A percentile compares a stretch with the other conserved stretches of the same genome.
phyloP scores from a whole-genome alignment of 345 rosid species.

The Dimocarpus longan region DNA sequence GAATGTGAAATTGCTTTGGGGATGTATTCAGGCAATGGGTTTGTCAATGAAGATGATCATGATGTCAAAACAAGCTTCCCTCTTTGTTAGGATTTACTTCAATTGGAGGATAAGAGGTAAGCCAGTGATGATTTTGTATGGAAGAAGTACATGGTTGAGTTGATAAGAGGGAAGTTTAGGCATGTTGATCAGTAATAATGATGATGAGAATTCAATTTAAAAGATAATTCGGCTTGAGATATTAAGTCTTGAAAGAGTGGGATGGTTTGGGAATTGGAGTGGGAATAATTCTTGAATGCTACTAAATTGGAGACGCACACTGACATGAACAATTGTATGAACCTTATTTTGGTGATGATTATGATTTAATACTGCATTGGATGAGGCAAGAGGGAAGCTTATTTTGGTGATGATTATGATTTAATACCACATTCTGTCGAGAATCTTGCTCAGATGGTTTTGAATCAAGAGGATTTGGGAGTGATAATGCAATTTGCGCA shows the following conservation, averaged over 20 bases:
- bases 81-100: conserved; percentile 77
- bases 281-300: conserved; percentile 80
- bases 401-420: too few species aligned
- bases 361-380: conserved; percentile 54
- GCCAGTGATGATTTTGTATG: conserved; percentile 76
- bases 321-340: conserved; percentile 46
- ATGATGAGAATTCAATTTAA: conserved; percentile 56
- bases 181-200: conserved; percentile 58
- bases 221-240: conserved; percentile 59
- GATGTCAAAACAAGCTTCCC: conserved; percentile 55
- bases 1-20: conserved; percentile 32
- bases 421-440: too few species aligned
- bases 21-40: conserved; percentile 56
- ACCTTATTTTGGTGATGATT: conserved; percentile 53
- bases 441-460: conserved; percentile 56
- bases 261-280: conserved; percentile 57
- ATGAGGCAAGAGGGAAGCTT: conserved; percentile 30
- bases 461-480: conserved; percentile 52
- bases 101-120: conserved; percentile 59
- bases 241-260: conserved; percentile 52
- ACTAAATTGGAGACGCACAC: conserved; percentile 54
- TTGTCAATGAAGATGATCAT: conserved; percentile 42
- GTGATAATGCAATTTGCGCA: conserved; percentile 56
- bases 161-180: conserved; percentile 64
- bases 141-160: conserved; percentile 72